Percentiles rank a stretch among this genome's conserved stretches.
These are phyloP conservation scores for Cairneyella variabilis DNA, from an alignment of 495 filamentous ascomycete species.

Conservation along the genomic window DNA sequence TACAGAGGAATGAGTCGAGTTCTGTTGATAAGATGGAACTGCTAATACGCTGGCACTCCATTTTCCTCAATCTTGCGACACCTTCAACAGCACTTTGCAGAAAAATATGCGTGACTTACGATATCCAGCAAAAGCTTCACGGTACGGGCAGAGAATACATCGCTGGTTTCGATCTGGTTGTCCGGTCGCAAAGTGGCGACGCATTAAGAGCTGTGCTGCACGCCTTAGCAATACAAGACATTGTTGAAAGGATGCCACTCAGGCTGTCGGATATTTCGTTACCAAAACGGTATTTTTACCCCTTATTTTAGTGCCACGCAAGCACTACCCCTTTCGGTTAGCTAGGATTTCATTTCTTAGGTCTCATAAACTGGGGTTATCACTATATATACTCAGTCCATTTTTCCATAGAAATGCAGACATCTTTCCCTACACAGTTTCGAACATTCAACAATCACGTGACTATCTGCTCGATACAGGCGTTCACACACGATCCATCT, in stretches of 20 bases:
- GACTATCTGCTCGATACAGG: too few relatives aligned
- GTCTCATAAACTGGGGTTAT: too few relatives aligned
- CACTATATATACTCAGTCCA: too few relatives aligned
- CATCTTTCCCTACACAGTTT: too few relatives aligned
- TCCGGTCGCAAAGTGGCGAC: constrained; percentile 36
- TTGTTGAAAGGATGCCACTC: constrained; percentile 42
- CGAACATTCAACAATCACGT: too few relatives aligned
- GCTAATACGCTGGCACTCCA: constrained; percentile 44
- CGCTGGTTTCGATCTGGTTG: constrained; percentile 29
- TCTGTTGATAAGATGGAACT: constrained; percentile 37
- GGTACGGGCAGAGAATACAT: constrained; percentile 25
- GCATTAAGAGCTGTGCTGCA: constrained; percentile 41
- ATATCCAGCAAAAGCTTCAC: constrained; percentile 37
- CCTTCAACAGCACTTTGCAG: constrained; percentile 38
- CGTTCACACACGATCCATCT: constrained; percentile 43
- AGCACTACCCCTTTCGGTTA: too few relatives aligned
- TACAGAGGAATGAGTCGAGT: constrained; percentile 35
- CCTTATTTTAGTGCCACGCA: too few relatives aligned
- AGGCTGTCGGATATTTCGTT: too few relatives aligned
- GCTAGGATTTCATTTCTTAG: too few relatives aligned
- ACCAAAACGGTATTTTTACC: too few relatives aligned
- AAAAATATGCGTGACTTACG: constrained; percentile 36
- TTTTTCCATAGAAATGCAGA: too few relatives aligned
- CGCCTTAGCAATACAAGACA: constrained; percentile 44
- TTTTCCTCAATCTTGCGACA: constrained; percentile 41